phyloP scores from a whole-genome alignment of 306 rosid species.

The Ceratonia siliqua region DNA sequence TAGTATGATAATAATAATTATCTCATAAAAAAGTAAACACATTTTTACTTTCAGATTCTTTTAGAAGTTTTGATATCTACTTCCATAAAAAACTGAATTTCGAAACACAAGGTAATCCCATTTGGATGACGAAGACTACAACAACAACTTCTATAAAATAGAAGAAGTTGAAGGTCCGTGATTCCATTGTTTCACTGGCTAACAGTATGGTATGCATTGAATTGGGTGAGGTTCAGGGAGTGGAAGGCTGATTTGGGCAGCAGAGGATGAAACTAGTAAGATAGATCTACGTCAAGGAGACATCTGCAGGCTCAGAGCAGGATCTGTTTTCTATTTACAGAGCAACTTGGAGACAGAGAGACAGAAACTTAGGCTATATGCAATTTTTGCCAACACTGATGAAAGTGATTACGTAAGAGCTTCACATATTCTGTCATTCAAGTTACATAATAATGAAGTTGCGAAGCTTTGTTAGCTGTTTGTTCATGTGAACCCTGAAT shows the following conservation, averaged over 20 bases:
- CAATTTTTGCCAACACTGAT: slow-evolving; percentile 61
- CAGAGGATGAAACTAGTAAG: slow-evolving; percentile 38
- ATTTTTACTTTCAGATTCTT: too few relatives aligned
- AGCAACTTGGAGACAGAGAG: slow-evolving; percentile 62
- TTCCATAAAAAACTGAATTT: too few relatives aligned
- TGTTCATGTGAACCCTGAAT: slow-evolving; percentile 24
- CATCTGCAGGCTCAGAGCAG: slow-evolving; percentile 57
- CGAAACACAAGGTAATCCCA: too few relatives aligned
- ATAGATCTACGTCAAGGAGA: slow-evolving; percentile 64
- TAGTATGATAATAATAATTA: too few relatives aligned
- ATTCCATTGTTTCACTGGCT: background rate
- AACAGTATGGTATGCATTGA: background rate
- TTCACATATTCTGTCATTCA: slow-evolving; percentile 1
- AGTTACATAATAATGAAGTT: background rate
- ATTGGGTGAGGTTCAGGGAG: slow-evolving; percentile 50
- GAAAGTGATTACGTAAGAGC: slow-evolving; percentile 53
- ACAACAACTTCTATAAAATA: background rate
- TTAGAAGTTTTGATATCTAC: too few relatives aligned
- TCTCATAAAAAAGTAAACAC: too few relatives aligned
- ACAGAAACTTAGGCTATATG: slow-evolving; percentile 65
- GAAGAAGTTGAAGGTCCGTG: background rate
- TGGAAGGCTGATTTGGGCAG: slow-evolving; percentile 62
- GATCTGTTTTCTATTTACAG: slow-evolving; percentile 65
- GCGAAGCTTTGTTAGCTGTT: slow-evolving; percentile 9
- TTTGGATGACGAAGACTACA: too few relatives aligned